Conservation (phyloP, 2,329 filamentous ascomycete genomes). For the Monilinia fructicola region DNA sequence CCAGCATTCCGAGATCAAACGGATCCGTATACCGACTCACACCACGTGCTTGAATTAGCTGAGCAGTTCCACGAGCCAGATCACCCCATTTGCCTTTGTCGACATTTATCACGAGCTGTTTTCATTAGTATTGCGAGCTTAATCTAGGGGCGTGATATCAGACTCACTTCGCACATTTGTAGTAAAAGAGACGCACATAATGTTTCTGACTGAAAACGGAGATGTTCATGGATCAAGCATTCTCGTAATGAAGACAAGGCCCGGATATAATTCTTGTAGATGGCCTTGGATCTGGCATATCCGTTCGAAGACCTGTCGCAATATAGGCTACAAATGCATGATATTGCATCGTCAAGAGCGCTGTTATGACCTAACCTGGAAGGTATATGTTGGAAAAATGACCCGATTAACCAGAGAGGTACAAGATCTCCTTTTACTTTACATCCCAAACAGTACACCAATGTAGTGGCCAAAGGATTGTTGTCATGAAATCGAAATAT, state of each 20-base stretch:
- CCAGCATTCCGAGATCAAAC: conserved; percentile 29
- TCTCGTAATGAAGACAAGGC: conserved; percentile 25
- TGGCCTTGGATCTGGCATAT: conserved; percentile 11
- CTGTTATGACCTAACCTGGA: conserved; percentile 24
- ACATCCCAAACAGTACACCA: conserved; percentile 26
- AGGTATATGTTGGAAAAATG: conserved; percentile 27
- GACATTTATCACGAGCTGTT: conserved; percentile 26
- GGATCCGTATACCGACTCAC: conserved; percentile 22
- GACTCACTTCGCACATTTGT: conserved; percentile 28
- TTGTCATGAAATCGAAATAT: conserved; percentile 20
- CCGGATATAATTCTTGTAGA: conserved; percentile 24
- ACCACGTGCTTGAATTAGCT: conserved; percentile 25
- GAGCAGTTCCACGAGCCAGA: conserved; percentile 25
- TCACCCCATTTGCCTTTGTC: conserved; percentile 26
- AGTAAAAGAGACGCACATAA: conserved; percentile 30
- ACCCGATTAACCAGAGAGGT: conserved; percentile 20
- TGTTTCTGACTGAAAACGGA: conserved; percentile 24
- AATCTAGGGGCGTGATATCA: background rate
- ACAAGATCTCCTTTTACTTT: conserved; percentile 23
- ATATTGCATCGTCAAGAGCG: conserved; percentile 28
- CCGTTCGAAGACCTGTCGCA: conserved; percentile 8
- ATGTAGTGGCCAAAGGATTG: conserved; percentile 20
- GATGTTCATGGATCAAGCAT: conserved; percentile 11
- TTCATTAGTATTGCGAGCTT: background rate
- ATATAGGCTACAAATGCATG: conserved; percentile 27